Evolutionary conservation across 2,329 filamentous ascomycete species (phyloP).

Genomic region (Xylariaceae sp.): DNA sequence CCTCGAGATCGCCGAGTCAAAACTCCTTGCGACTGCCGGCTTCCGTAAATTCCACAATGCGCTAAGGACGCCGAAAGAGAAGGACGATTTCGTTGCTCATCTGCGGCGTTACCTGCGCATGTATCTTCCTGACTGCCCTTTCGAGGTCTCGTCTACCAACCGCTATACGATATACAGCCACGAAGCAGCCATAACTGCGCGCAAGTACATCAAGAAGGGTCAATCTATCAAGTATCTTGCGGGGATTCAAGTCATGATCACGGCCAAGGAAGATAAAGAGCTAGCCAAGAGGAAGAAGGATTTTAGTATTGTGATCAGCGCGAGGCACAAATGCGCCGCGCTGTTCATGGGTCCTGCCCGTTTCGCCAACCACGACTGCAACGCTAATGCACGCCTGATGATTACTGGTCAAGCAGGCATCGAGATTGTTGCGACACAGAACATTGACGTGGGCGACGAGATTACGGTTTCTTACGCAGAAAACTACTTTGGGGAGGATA

Average conservation of each 20-base stretch:
- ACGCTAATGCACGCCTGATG: conserved; percentile 82
- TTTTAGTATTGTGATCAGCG: conserved; percentile 95
- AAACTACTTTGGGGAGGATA: conserved; percentile 91
- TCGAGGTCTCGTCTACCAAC: conserved; percentile 88
- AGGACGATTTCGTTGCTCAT: conserved; percentile 81
- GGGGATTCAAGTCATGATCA: conserved; percentile 89
- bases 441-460: conserved; percentile 85
- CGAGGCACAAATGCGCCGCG: conserved; percentile 83
- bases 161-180: conserved; percentile 89
- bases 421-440: conserved; percentile 77
- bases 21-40: conserved; percentile 68
- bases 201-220: conserved; percentile 72
- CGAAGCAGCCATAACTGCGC: conserved; percentile 82
- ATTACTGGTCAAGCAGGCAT: conserved; percentile 83
- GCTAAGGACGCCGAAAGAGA: conserved; percentile 72
- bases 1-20: conserved; percentile 63
- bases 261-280: conserved; percentile 81
- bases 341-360: conserved; percentile 92
- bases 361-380: conserved; percentile 96
- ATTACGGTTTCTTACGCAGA: conserved; percentile 96
- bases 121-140: conserved; percentile 89
- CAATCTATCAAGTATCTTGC: conserved; percentile 87
- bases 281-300: conserved; percentile 81
- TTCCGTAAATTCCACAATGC: conserved; percentile 65
- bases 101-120: conserved; percentile 88